These are phyloP conservation scores for Thalassiosira delicatula DNA, from an alignment of 352 stramenopile genomes.

Conservation along the genomic window DNA sequence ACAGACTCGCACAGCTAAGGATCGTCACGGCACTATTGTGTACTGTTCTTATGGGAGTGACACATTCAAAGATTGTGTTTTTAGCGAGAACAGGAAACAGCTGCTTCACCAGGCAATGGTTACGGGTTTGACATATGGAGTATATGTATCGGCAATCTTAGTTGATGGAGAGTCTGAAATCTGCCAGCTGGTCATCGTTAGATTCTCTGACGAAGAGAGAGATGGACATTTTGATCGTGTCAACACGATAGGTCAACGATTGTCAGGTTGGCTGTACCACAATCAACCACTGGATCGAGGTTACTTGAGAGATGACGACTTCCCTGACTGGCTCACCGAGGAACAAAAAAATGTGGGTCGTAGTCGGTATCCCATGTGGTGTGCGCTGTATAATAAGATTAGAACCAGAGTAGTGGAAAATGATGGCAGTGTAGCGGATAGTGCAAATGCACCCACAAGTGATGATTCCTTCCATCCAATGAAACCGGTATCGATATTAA, in stretches of 20 bases:
- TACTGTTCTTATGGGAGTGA: slow-evolving; percentile 7
- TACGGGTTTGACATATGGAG: slow-evolving; percentile 12
- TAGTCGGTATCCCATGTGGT: slow-evolving; percentile 1
- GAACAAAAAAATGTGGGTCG: background rate
- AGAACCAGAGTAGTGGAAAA: no score
- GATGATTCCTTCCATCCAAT: background rate
- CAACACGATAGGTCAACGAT: no score
- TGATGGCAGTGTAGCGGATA: no score
- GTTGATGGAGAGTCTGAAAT: background rate
- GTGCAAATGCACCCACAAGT: no score
- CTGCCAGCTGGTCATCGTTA: background rate
- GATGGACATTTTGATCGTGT: no score
- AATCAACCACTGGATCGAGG: background rate
- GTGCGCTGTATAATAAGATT: slow-evolving; percentile 4
- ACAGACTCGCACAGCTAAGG: background rate
- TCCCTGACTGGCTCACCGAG: slow-evolving; percentile 2
- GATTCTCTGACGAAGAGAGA: background rate
- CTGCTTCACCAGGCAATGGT: slow-evolving; percentile 24
- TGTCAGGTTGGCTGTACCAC: no score
- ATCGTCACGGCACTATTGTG: background rate
- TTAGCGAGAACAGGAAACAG: slow-evolving; percentile 7
- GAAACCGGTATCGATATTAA: background rate
- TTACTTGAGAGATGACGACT: slow-evolving; percentile 16
- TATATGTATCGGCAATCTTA: slow-evolving; percentile 2
- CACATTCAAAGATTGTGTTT: slow-evolving; percentile 12